A percentile compares a stretch with the other conserved stretches of the same genome.
These are phyloP conservation scores for Pulveroboletus ravenelii DNA, from an alignment of 768 basidiomycete genomes.

Conservation along the genomic window DNA sequence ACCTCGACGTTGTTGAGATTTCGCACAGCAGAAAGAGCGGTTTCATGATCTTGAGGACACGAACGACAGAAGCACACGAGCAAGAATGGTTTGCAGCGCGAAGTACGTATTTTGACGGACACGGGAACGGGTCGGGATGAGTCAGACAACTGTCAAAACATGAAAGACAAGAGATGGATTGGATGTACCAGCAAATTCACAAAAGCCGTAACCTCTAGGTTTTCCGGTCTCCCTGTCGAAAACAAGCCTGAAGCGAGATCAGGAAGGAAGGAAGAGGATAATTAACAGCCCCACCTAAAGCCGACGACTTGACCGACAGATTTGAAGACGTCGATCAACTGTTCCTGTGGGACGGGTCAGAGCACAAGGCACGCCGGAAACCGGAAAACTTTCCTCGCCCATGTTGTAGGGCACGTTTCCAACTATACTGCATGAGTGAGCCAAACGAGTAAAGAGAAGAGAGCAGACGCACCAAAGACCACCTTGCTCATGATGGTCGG, in stretches of 20 bases:
- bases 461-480: conserved; percentile 54
- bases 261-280: neutral
- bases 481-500: conserved; percentile 55
- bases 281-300: conserved; percentile 55
- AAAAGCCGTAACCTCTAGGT: conserved; percentile 90
- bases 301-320: conserved; percentile 84
- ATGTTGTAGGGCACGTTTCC: conserved; percentile 91
- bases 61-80: conserved; percentile 15
- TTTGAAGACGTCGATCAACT: conserved; percentile 84
- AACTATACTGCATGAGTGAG: conserved; percentile 39
- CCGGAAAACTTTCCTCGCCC: conserved; percentile 51
- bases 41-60: conserved; percentile 76
- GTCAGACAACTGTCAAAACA: conserved; percentile 35
- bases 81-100: neutral
- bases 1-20: conserved; percentile 93
- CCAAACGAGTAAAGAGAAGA: neutral
- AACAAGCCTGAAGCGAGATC: conserved; percentile 53
- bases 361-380: neutral
- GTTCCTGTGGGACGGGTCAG: conserved; percentile 45
- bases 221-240: conserved; percentile 93
- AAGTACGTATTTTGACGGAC: conserved; percentile 3
- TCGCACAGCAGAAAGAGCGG: conserved; percentile 90
- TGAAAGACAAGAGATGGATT: conserved; percentile 27
- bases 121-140: conserved; percentile 21
- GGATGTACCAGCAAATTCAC: conserved; percentile 83